Evolutionary conservation across 169 alveolate genomes (phyloP), one percentile per base, ranked within the genome.

Genomic region (Hepatocystis sp.): DNA sequence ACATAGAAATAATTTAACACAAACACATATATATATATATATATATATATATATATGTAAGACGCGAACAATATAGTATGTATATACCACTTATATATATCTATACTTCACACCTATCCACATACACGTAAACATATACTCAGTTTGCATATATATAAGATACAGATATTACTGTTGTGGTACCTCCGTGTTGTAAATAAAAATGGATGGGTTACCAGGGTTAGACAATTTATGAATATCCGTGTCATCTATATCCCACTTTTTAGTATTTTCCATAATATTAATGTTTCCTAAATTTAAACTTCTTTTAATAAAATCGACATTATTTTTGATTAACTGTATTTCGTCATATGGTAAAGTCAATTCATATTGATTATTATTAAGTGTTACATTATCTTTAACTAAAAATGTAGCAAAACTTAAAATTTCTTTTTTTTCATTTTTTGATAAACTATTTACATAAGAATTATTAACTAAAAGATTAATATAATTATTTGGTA

Each of bases 391-490:
- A 66, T 94, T 96, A 21, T 89, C 92, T 86, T 91, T 88, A 51
- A 93, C 93, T 21, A 93, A 91, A 84, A 89, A 93, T 10, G 97
- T 90, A 1, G 98, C 98, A 52, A 94, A 95, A n/a, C 95, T 94
- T 81, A 96, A 51, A 21, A 96, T 93, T 32, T 90, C 91, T 52
- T 93, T 93, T 86, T 94, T 94, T 32, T 92, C 94, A 49, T 91
- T 86, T 51, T 81, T 84, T 8, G 90, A 84, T 27, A 91, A 52
- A 27, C 47, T 86, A 51, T 68, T 91, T 27, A 91, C 90, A 44
- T 85, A 55, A 2, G 84, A 91, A 15, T 90, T 76, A 44, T 88
- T 56, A 2, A 85, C 93, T 10, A 90, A 56, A 2, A 91, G 84
- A 58, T 85, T 88, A 1, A 81, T 81, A 19, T 49, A 78, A 63